A percentile compares a stretch with the other conserved stretches of the same genome.
Evolutionary conservation across 495 filamentous ascomycete genomes (phyloP).

Genomic region (Sordaria brevicollis): DNA sequence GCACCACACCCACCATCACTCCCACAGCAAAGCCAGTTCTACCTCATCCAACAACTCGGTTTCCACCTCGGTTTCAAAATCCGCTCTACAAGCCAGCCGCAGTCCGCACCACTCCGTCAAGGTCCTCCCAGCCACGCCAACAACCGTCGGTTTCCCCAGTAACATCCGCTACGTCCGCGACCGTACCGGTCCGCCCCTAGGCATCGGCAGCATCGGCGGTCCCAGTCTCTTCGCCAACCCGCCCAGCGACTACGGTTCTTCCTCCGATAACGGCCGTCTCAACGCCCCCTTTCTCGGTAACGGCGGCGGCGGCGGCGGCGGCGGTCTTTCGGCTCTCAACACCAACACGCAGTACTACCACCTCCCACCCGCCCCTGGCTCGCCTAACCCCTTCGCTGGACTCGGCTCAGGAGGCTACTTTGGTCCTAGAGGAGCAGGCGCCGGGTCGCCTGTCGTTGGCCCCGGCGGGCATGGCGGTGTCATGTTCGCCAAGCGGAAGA

Average conservation of each 20-base stretch:
- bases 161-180: slow-evolving; percentile 79
- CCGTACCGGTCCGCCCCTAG: slow-evolving; percentile 25
- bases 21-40: slow-evolving; percentile 88
- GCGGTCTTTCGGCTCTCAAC: background rate
- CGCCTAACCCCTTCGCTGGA: background rate
- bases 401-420: slow-evolving; percentile 1
- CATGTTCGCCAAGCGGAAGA: slow-evolving; percentile 84
- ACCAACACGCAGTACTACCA: background rate
- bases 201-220: slow-evolving; percentile 6
- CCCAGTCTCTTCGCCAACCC: slow-evolving; percentile 10
- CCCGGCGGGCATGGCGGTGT: slow-evolving; percentile 45
- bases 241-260: background rate
- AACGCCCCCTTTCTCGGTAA: background rate
- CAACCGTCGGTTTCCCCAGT: slow-evolving; percentile 64
- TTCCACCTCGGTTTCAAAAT: slow-evolving; percentile 56
- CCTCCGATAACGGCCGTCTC: background rate
- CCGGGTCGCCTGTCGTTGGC: background rate
- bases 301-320: background rate
- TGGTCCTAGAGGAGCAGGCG: background rate
- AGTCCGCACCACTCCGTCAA: slow-evolving; percentile 87
- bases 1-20: slow-evolving; percentile 76
- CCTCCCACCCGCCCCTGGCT: background rate
- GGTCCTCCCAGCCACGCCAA: slow-evolving; percentile 87
- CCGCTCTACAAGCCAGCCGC: slow-evolving; percentile 47
- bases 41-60: slow-evolving; percentile 74